phyloP scores from a whole-genome alignment of 306 rosid species.

The Dalbergia oliveri region DNA sequence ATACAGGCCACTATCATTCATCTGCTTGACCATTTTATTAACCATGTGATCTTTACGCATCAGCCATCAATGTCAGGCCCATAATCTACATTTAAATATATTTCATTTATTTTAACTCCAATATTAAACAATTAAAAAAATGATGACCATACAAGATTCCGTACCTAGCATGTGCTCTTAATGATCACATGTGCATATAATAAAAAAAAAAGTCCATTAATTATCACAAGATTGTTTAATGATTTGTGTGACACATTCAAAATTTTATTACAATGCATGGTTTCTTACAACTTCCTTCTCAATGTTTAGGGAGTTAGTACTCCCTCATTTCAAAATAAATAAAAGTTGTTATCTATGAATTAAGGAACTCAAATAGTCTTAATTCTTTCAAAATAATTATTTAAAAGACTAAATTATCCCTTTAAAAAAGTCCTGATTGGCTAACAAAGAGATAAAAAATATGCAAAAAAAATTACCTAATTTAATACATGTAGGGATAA shows the following conservation, averaged over 20 bases:
- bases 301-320: background rate
- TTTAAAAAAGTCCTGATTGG: no score
- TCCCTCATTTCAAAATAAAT: no score
- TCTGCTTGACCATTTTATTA: background rate
- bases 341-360: no score
- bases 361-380: no score
- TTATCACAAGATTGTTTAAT: slow-evolving; percentile 37
- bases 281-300: slow-evolving; percentile 8
- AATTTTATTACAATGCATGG: background rate
- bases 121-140: background rate
- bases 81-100: background rate
- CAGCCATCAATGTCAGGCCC: background rate
- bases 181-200: slow-evolving; percentile 36
- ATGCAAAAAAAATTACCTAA: no score
- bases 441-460: no score
- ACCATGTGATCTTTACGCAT: slow-evolving; percentile 19
- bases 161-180: slow-evolving; percentile 40
- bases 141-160: slow-evolving; percentile 8
- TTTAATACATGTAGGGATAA: no score
- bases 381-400: no score
- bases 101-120: background rate
- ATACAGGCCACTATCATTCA: background rate
- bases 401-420: no score
- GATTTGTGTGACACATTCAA: background rate
- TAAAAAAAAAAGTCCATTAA: slow-evolving; percentile 24